Evolutionary conservation across 1,284 basidiomycete genomes (phyloP).

Genomic region (Marasmius sp.): DNA sequence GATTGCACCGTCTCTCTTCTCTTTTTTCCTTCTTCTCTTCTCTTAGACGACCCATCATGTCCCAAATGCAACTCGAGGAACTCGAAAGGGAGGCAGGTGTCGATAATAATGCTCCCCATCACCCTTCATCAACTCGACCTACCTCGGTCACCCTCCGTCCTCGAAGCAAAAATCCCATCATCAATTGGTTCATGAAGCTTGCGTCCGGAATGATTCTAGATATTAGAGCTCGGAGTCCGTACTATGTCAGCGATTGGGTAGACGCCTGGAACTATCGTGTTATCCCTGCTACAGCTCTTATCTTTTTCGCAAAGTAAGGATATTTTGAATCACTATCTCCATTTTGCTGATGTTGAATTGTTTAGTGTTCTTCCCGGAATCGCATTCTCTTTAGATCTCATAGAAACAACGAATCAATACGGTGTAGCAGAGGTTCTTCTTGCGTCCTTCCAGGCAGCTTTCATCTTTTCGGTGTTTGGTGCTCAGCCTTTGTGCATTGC

Average conservation of each 20-base stretch:
- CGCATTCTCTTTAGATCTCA: constrained; percentile 91
- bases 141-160: neutral
- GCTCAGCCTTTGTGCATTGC: constrained; percentile 93
- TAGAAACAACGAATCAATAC: constrained; percentile 89
- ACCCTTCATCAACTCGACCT: constrained; percentile 1
- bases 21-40: no score
- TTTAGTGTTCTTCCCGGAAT: constrained; percentile 82
- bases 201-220: constrained; percentile 80
- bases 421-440: constrained; percentile 86
- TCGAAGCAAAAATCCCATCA: neutral
- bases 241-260: constrained; percentile 83
- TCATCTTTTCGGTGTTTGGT: constrained; percentile 88
- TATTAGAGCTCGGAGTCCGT: constrained; percentile 75
- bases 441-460: constrained; percentile 86
- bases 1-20: no score
- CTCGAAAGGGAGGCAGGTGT: neutral
- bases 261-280: constrained; percentile 90
- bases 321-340: neutral
- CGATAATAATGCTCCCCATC: neutral
- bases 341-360: constrained; percentile 3
- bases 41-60: neutral
- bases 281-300: constrained; percentile 70
- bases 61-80: neutral
- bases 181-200: constrained; percentile 27
- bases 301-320: constrained; percentile 78